Base-by-base conservation (phyloP, 1,284 basidiomycete genomes). In the Cystobasidium slooffiae region DNA sequence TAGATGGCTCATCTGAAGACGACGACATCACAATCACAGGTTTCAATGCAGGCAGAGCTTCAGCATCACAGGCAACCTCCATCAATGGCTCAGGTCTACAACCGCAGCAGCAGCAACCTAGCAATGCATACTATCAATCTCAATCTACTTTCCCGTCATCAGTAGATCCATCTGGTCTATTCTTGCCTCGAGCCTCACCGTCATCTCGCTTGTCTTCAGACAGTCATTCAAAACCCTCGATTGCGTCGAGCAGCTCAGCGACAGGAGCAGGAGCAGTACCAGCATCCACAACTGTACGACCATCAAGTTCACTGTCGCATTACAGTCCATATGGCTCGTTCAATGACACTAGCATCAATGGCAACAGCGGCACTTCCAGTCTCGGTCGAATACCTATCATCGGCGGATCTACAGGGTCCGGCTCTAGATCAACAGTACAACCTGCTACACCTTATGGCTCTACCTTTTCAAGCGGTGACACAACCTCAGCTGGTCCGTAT, bases 301-400 rank as follows among this genome's bases (percentile, higher is more conserved):
- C 37, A 41, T 14, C 56, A 7, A 22, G 56, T 8, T 8, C 37
- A 9, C 24, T 58, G 3, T 58, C 56, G 4, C 56, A 58, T n/a
- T 16, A n/a, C n/a, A n/a, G n/a, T n/a, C n/a, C 7, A 37, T 18
- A 41, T n/a, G 56, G 20, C 56, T 6, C 56, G 8, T 41, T 18
- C 37, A 41, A 41, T 39, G 39, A 58, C 20, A 31, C 43, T n/a
- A n/a, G n/a, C n/a, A n/a, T n/a, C n/a, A n/a, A n/a, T n/a, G n/a
- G n/a, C n/a, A n/a, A n/a, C n/a, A n/a, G n/a, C 43, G 37, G 56
- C 31, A n/a, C 3, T 24, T 39, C 56, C 14, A 39, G 7, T 41
- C 56, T 58, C 37, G 56, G 56, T 18, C 31, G 31, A 14, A 58
- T 58, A 58, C 56, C 56, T 58, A 58, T 58, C 31, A 41, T 58